Conservation (phyloP, 1,284 basidiomycete species). For the Melampsora larici-populina region DNA sequence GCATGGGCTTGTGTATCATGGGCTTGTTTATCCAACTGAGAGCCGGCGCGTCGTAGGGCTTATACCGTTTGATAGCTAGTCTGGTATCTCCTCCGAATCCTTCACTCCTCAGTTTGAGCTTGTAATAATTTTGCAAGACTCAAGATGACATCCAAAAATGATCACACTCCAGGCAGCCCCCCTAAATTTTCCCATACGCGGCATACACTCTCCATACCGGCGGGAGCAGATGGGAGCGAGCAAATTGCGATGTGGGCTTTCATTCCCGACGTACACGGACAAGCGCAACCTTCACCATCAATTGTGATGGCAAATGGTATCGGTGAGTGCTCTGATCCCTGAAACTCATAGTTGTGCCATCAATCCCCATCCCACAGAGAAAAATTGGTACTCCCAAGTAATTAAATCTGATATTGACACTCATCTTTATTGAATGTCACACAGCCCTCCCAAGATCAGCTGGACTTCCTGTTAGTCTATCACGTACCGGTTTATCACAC, state of each 20-base stretch:
- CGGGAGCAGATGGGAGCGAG: constrained; percentile 12
- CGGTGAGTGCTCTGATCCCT: constrained; percentile 4
- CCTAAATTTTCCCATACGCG: not conserved
- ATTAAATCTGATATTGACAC: too few relatives aligned
- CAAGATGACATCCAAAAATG: too few relatives aligned
- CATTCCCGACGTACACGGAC: not conserved
- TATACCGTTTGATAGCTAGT: too few relatives aligned
- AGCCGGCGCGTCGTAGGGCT: too few relatives aligned
- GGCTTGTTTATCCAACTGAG: too few relatives aligned
- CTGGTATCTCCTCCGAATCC: too few relatives aligned
- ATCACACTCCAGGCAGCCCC: too few relatives aligned
- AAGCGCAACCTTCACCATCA: not conserved
- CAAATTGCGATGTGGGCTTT: constrained; percentile 28
- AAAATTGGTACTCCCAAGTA: not conserved
- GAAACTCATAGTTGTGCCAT: not conserved
- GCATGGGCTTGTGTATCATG: too few relatives aligned
- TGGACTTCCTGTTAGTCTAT: constrained; percentile 28
- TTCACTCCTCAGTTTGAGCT: too few relatives aligned
- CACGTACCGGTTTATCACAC: too few relatives aligned
- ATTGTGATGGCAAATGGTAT: constrained; percentile 32
- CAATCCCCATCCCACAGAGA: not conserved
- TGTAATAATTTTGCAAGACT: too few relatives aligned
- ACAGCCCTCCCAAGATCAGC: constrained; percentile 33
- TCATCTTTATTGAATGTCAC: not conserved
- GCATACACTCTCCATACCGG: constrained; percentile 22